A percentile compares a stretch with the other conserved stretches of the same genome.
Conservation (phyloP, 257 asterid species). For the Thymus mandschuricus region DNA sequence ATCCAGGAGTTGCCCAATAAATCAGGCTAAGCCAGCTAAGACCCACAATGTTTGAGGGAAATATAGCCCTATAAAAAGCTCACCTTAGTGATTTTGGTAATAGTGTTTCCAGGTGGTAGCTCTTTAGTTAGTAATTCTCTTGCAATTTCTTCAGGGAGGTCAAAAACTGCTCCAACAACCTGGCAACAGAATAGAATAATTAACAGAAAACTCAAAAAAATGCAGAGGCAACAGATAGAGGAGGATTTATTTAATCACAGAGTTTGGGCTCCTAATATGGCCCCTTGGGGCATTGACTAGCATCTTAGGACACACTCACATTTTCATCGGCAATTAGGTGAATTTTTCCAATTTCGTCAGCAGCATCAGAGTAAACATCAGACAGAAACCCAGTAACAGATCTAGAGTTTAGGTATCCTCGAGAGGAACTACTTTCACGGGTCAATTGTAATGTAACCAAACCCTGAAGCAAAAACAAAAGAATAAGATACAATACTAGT, state of each 20-base stretch:
- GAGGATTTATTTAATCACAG: too few species aligned
- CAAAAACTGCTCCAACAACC: slow-evolving; percentile 95
- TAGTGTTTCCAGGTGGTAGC: slow-evolving; percentile 85
- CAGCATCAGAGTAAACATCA: slow-evolving; percentile 87
- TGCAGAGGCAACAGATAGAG: not conserved
- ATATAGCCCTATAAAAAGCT: slow-evolving; percentile 15
- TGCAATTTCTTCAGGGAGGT: slow-evolving; percentile 95
- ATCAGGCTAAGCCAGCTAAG: not conserved
- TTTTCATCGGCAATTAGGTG: slow-evolving; percentile 72
- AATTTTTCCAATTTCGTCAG: slow-evolving; percentile 86
- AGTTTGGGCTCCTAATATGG: too few species aligned
- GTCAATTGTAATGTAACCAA: slow-evolving; percentile 74
- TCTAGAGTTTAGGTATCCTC: slow-evolving; percentile 79
- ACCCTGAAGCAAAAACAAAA: slow-evolving; percentile 57
- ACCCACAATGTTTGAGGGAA: not conserved
- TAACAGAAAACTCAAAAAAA: slow-evolving; percentile 15
- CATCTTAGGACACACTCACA: slow-evolving; percentile 38
- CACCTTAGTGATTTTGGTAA: slow-evolving; percentile 77
- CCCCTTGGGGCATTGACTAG: not conserved
- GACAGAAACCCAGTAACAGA: slow-evolving; percentile 87
- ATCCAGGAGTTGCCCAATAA: not conserved
- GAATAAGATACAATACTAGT: not conserved
- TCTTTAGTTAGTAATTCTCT: slow-evolving; percentile 71
- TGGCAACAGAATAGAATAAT: slow-evolving; percentile 33
- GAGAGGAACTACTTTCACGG: slow-evolving; percentile 47